Evolutionary conservation across 1,284 basidiomycete species (phyloP), one percentile per base, ranked within the genome.

Genomic region (Cystobasidiaceae sp.): DNA sequence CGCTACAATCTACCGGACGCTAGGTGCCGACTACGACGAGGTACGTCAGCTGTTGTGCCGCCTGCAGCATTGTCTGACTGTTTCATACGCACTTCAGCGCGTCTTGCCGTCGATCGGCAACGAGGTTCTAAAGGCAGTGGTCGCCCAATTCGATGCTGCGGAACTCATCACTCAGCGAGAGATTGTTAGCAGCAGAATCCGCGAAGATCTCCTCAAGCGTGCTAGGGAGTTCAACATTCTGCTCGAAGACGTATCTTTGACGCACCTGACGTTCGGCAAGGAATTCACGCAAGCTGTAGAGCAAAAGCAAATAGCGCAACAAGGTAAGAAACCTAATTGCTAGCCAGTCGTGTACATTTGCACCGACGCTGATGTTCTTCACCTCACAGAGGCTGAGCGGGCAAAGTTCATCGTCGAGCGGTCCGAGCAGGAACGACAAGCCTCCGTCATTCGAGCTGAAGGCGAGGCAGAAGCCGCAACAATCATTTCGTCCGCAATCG

Each of bases 381-480:
- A 21, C n/a, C 11, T 13, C 34, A 19, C 72, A 89, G 93, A 96
- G 79, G 93, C 93, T 67, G 96, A 99, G 80, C 85, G 96, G 49
- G 94, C 94, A 69, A 97, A 96, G 79, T 98, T 98, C 78, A 90
- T 98, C 71, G 94, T 99, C 70, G 96, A 99, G 79, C 93, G 91
- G 83, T 68, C 96, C 34, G 94, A 98, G 78, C 96, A 99, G 87
- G 96, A 98, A 78, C 86, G 93, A 66, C 94, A 98, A 81, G 96
- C 94, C 0, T 87, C 91, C 5, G 93, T 99, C 69, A 97, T 99
- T 70, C 86, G 96, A 63, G 93, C 96, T 1, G 94, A 99, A 78
- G 96, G 96, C 68, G 94, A 99, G 80, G 94, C 94, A 3, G 93
- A 98, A 80, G 96, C 94, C 8, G 93, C 93, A 5, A 80, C 85